Evolutionary conservation across 768 basidiomycete genomes (phyloP), one percentile per base, ranked within the genome.

Genomic region (Lactarius tabidus): DNA sequence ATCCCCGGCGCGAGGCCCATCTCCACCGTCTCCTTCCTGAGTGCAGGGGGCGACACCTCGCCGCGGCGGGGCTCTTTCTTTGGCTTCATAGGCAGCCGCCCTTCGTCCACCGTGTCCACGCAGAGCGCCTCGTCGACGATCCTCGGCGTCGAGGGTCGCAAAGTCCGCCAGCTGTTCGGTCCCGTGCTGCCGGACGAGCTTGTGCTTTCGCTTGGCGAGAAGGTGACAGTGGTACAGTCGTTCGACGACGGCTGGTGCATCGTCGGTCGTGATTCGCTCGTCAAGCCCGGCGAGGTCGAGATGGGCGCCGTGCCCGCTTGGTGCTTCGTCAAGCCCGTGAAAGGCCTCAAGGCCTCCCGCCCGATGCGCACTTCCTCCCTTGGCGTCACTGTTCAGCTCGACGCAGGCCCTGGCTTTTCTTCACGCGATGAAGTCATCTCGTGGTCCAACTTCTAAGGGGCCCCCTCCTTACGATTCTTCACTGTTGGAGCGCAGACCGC

Each of bases 181-280:
- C 86, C 90, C 9, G 80, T 89, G 28, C 83, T 92, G 3, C 86
- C 89, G 0, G 90, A 93, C 74, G 90, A 93, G 72, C 78, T 92
- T 31, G 75, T 85, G 38, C 64, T 89, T 64, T 72, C 78, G 23
- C 70, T 80, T 15, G 86, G 87, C 43, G 89, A 93, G 72, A 77
- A 77, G 39, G 75, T 92, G 48, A 82, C 81, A 1, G 75, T 91
- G 33, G 78, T 90, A 64, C 66, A 84, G 65, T 84, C 84, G 6
- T 89, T 86, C 70, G 87, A 91, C 64, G 90, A 92, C 63, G 90
- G 89, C 2, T 93, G 90, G 90, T 90, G 87, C 69, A 79, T 89
- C 59, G 87, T 89, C 59, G 85, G 83, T 23, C 79, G 87, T 33
- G 83, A 87, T 65, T 73, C 71, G 74, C 29, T 69, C 38, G 60